These are phyloP conservation scores for Saturnispora mendoncae DNA, from an alignment of 805 yeast genomes.

Conservation along the genomic window DNA sequence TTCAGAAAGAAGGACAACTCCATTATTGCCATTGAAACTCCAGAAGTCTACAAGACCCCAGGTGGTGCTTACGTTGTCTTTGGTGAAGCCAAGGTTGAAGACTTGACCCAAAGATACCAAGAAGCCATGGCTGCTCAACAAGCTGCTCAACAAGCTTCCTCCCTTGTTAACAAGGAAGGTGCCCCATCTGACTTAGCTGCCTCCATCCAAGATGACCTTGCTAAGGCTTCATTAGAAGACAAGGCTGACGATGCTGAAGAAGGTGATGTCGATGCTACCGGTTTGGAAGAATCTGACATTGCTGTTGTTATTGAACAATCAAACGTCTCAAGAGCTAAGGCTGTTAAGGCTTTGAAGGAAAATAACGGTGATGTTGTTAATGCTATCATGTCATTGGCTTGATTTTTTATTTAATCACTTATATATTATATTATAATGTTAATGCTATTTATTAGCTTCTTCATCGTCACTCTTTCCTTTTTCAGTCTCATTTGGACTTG, in stretches of 20 bases:
- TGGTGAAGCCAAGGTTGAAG: conserved; percentile 97
- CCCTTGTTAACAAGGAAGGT: conserved; percentile 22
- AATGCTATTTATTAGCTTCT: not conserved
- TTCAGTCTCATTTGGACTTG: not conserved
- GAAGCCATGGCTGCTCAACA: conserved; percentile 76
- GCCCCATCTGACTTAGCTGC: conserved; percentile 41
- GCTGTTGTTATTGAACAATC: conserved; percentile 87
- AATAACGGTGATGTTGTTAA: conserved; percentile 93
- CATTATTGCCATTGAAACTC: conserved; percentile 82
- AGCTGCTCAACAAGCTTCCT: conserved; percentile 44
- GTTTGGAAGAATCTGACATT: conserved; percentile 73
- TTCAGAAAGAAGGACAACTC: conserved; percentile 89
- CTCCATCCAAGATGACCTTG: conserved; percentile 74
- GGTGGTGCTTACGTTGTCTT: conserved; percentile 94
- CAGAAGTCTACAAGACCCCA: conserved; percentile 90
- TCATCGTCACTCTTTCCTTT: not conserved
- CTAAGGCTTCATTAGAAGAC: conserved; percentile 45
- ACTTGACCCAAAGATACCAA: conserved; percentile 79
- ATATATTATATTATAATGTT: not conserved
- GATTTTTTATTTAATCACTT: conserved; percentile 6
- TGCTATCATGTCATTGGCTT: conserved; percentile 75
- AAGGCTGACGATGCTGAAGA: conserved; percentile 38
- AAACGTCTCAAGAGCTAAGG: conserved; percentile 79
- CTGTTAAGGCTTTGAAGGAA: conserved; percentile 79
- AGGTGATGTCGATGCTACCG: conserved; percentile 76